phyloP scores from a whole-genome alignment of 2,329 filamentous ascomycete species.

The Fusarium nygamai region DNA sequence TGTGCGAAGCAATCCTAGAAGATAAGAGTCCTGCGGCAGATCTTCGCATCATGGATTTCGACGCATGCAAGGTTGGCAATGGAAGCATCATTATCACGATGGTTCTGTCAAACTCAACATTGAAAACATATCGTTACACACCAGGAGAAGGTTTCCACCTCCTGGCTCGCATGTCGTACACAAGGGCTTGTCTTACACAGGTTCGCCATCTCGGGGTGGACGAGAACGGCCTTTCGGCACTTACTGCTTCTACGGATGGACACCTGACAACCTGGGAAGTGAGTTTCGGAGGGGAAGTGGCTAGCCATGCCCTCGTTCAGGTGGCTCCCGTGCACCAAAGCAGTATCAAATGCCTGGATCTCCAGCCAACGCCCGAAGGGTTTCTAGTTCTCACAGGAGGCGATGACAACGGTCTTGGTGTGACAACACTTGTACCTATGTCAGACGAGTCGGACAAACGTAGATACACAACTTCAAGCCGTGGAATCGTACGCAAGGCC shows the following conservation, averaged over 20 bases:
- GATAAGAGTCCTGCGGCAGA: conserved; percentile 67
- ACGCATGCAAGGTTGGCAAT: conserved; percentile 54
- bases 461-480: conserved; percentile 37
- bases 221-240: conserved; percentile 51
- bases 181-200: conserved; percentile 80
- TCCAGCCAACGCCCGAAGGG: conserved; percentile 47
- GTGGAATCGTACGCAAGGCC: conserved; percentile 56
- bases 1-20: conserved; percentile 65
- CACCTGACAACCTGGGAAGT: conserved; percentile 59
- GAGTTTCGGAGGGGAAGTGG: conserved; percentile 1
- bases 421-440: conserved; percentile 53
- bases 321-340: conserved; percentile 76
- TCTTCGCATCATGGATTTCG: conserved; percentile 83
- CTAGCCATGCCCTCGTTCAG: conserved; percentile 43
- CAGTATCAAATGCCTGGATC: conserved; percentile 74
- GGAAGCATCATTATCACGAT: conserved; percentile 70
- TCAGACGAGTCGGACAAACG: conserved; percentile 20
- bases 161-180: conserved; percentile 68
- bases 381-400: conserved; percentile 77
- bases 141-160: conserved; percentile 56
- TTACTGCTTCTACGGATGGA: conserved; percentile 86
- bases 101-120: conserved; percentile 83
- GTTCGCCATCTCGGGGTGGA: conserved; percentile 54
- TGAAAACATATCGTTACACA: conserved; percentile 69
- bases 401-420: conserved; percentile 84